Evolutionary conservation across 305 asterid species (phyloP).

Genomic region (Fraxinus baroniana): DNA sequence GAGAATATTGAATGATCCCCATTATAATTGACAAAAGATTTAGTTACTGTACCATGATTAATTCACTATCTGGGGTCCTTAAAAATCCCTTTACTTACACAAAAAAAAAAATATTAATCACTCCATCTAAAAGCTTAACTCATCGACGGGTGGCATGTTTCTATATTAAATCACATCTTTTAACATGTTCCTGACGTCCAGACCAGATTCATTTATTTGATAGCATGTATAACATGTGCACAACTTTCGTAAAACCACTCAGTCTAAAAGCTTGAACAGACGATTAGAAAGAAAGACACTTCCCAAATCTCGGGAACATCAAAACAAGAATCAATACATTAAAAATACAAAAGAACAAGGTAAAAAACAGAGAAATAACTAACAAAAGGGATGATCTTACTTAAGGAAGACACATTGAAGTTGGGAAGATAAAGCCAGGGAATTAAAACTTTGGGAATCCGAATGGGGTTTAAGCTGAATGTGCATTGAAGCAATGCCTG

Average conservation of each 20-base stretch:
- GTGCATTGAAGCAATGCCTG: conserved; percentile 25
- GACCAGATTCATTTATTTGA: background rate
- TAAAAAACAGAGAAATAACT: background rate
- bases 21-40: background rate
- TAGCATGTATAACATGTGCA: background rate
- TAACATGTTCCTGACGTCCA: background rate
- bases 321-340: background rate
- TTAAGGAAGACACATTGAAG: conserved; percentile 33
- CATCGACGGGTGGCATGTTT: background rate
- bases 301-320: background rate
- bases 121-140: background rate
- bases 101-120: background rate
- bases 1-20: background rate
- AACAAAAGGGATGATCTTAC: conserved; percentile 32
- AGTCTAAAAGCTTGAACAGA: background rate
- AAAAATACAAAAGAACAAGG: background rate
- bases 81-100: background rate
- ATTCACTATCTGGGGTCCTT: background rate
- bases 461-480: conserved; percentile 22
- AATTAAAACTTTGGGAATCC: conserved; percentile 28
- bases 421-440: conserved; percentile 57
- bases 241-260: background rate
- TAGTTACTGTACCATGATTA: background rate
- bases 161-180: background rate
- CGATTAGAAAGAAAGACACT: background rate